These are phyloP conservation scores for Cercophora sp. DNA, from an alignment of 495 filamentous ascomycete genomes.

Conservation along the genomic window DNA sequence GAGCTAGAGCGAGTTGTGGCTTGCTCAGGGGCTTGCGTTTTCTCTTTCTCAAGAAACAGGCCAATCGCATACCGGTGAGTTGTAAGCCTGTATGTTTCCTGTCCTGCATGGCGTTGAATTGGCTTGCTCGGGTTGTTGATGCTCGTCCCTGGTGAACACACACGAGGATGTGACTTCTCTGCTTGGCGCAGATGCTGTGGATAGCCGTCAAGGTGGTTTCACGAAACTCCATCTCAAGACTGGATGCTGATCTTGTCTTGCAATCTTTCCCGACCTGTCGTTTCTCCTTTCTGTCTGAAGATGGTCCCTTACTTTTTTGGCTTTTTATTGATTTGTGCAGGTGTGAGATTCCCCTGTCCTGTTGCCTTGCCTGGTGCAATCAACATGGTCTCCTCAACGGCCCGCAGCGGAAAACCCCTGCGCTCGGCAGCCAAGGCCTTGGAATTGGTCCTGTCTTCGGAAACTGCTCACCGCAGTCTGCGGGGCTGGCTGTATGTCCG, in stretches of 20 bases:
- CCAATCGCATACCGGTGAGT: not conserved
- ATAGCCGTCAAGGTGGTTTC: too few species aligned
- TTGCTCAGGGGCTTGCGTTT: not conserved
- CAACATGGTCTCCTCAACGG: not conserved
- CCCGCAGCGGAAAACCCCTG: not conserved
- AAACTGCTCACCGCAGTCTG: not conserved
- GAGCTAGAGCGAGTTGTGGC: not conserved
- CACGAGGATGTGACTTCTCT: too few species aligned
- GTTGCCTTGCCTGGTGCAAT: not conserved
- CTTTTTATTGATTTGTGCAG: not conserved
- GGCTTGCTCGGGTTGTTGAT: too few species aligned
- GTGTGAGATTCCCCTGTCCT: not conserved
- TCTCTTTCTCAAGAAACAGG: not conserved
- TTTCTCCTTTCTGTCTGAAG: not conserved
- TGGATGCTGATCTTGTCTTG: too few species aligned
- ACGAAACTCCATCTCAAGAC: too few species aligned
- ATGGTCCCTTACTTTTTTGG: not conserved
- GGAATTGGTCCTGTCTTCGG: too few species aligned
- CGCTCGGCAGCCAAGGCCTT: not conserved
- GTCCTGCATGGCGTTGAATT: not conserved
- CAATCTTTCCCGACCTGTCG: not conserved
- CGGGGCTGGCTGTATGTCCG: not conserved
- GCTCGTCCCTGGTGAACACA: too few species aligned
- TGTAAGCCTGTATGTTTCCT: not conserved
- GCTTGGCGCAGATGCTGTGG: too few species aligned